Conservation (phyloP, 441 rosid species). For the Erysimum cheiri region DNA sequence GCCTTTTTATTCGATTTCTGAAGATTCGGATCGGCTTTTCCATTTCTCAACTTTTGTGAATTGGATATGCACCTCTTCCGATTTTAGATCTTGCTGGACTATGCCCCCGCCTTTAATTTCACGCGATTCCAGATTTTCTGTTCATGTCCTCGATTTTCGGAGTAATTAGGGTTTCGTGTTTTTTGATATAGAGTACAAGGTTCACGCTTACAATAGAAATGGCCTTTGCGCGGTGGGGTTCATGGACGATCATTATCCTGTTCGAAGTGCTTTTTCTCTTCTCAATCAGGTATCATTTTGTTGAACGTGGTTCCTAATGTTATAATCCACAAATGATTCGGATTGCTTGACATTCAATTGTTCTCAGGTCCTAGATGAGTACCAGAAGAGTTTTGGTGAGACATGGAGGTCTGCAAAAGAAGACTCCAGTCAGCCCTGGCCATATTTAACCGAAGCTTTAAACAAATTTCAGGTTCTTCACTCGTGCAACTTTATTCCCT, state of each 20-base stretch:
- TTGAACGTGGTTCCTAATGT: not conserved
- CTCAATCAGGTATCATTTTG: slow-evolving; percentile 67
- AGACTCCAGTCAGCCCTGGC: slow-evolving; percentile 79
- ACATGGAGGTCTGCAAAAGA: slow-evolving; percentile 72
- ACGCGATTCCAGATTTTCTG: slow-evolving; percentile 14
- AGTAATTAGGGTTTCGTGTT: slow-evolving; percentile 34
- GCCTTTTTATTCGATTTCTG: slow-evolving; percentile 4
- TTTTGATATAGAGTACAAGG: slow-evolving; percentile 72
- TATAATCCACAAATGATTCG: not conserved
- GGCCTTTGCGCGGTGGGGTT: slow-evolving; percentile 88
- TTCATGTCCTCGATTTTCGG: slow-evolving; percentile 22
- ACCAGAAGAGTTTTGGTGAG: slow-evolving; percentile 90
- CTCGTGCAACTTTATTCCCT: slow-evolving; percentile 11
- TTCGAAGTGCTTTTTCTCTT: slow-evolving; percentile 91
- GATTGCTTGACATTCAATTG: slow-evolving; percentile 18
- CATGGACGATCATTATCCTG: slow-evolving; percentile 96
- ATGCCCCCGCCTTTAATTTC: slow-evolving; percentile 20
- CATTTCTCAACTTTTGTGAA: not conserved
- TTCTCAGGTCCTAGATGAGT: slow-evolving; percentile 85
- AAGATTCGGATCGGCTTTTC: slow-evolving; percentile 18
- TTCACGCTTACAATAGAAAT: slow-evolving; percentile 83
- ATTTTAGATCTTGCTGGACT: slow-evolving; percentile 14
- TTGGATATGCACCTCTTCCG: not conserved
- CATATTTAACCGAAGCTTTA: slow-evolving; percentile 80
- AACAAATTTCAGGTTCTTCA: slow-evolving; percentile 74